Evolutionary conservation across 345 rosid species (phyloP), one percentile per base, ranked within the genome.

Genomic region (Brassica juncea): DNA sequence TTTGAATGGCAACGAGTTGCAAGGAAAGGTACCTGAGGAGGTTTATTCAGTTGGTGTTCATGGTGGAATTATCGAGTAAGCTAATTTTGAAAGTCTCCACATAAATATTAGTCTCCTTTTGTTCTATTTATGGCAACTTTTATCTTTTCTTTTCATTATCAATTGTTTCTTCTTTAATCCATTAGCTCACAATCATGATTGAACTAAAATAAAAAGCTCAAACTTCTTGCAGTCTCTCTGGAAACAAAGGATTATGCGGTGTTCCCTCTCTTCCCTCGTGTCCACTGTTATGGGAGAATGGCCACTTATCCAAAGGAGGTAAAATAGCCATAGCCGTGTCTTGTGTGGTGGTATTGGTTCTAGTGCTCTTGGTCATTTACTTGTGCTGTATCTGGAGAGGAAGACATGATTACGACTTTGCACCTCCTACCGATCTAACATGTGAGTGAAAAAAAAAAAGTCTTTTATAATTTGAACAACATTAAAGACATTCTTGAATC

Each of bases 21-120:
- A 92, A 85, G 99, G 98, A 62, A 82, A 73, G 73, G 99, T 96
- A 34, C 94, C 97, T 3, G 98, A 87, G 80, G 91, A 90, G 69
- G 88, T 96, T 66, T 96, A 87, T 83, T 84, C 94, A 64, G 87
- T 96, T 82, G 93, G 97, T 80, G 89, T 96, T 81, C 97, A 89
- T 66, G 99, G 99, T 70, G 99, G 99, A 77, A 85, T 85, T 31
- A 89, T 96, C 25, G 93, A 96, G 99, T 96, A 89, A 12, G 97
- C 73, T 59, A 6, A 32, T 47, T 47, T 11, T 1, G 0, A 21
- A 78, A 57, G 21, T 42, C 49, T 42, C 66, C 66, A 35, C 47
- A 6, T 54, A 49, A 5, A 3, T 3, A 37, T 35, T 82, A 70
- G 16, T 23, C 34, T 57, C 6, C 58, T 4, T 25, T 30, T 57